Evolutionary conservation across 257 asterid species (phyloP), one percentile per base, ranked within the genome.

Genomic region (Jacaranda mimosifolia): DNA sequence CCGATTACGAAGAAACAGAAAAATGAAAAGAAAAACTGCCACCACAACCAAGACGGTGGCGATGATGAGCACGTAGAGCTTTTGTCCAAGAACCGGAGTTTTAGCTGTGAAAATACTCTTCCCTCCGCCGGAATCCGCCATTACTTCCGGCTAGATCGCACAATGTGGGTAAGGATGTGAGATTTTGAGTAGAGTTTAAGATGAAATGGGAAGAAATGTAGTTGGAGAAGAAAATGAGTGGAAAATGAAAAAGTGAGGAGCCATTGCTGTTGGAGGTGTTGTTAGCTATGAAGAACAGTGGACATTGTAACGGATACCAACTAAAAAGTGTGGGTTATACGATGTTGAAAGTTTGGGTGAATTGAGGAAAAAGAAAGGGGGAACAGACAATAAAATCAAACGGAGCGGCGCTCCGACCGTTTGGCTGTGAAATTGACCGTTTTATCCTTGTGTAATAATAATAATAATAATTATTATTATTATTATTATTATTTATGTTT

Each of bases 1-100:
- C 79, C 90, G 87, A 9, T 58, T 78, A 1, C 87, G 84, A 4
- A 89, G 80, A 77, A 91, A 59, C 49, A 86, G 13, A 69, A 89
- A 74, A 63, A 87, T 76, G 58, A 91, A 36, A 15, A 82, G 17
- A 75, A 92, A 84, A 62, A 86, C 46, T 3, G 88, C 78, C 11
- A 91, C 40, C 78, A 88, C 85, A 38, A 88, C 60, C 52, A 77
- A 65, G 38, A 81, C 83, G 17, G 98, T 89, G 1, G 83, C 87
- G 79, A 86, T 74, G 14, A 94, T 73, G 77, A 94, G 63, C 5
- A 91, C 80, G 80, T 89, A 91, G 18, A 94, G 97, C 32, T 79
- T 90, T 46, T 84, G 97, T 5, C 95, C 93, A 3, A 94, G 77
- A 57, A 94, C 87, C 9, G 97, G 95, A 45, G 98, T 94, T 72